phyloP scores from a whole-genome alignment of 2,329 filamentous ascomycete genomes.

The Penicillium sp. region DNA sequence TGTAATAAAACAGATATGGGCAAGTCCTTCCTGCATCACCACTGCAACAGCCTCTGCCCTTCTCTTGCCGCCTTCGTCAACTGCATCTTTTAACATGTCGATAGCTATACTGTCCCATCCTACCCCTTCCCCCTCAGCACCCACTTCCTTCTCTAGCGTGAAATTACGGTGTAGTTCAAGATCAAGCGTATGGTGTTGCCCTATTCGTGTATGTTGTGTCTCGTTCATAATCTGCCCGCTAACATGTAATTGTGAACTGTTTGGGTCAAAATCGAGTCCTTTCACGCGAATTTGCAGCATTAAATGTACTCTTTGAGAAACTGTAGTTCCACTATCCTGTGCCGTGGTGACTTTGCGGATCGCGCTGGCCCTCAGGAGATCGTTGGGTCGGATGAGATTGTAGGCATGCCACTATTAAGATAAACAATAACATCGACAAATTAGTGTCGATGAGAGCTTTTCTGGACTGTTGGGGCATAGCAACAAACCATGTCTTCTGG shows the following conservation, averaged over 20 bases:
- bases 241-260: constrained; percentile 65
- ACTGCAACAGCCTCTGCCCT: constrained; percentile 83
- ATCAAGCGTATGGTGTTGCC: constrained; percentile 69
- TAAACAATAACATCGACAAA: background rate
- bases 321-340: constrained; percentile 56
- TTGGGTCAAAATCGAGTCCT: constrained; percentile 65
- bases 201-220: constrained; percentile 64
- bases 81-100: constrained; percentile 71
- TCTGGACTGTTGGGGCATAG: background rate
- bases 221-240: constrained; percentile 62
- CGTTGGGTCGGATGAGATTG: constrained; percentile 65
- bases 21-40: constrained; percentile 76
- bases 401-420: constrained; percentile 64
- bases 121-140: constrained; percentile 36
- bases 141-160: constrained; percentile 74
- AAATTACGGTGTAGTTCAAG: constrained; percentile 86
- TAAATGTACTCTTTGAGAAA: constrained; percentile 61
- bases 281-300: constrained; percentile 64
- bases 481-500: constrained; percentile 66
- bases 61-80: constrained; percentile 64
- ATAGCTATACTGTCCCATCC: constrained; percentile 89
- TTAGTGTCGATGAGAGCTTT: constrained; percentile 10
- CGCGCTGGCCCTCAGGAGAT: constrained; percentile 62
- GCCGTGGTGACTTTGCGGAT: constrained; percentile 64
- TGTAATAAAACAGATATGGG: constrained; percentile 50